These are phyloP conservation scores for Cetradonia linearis DNA, from an alignment of 495 filamentous ascomycete species.

Conservation along the genomic window DNA sequence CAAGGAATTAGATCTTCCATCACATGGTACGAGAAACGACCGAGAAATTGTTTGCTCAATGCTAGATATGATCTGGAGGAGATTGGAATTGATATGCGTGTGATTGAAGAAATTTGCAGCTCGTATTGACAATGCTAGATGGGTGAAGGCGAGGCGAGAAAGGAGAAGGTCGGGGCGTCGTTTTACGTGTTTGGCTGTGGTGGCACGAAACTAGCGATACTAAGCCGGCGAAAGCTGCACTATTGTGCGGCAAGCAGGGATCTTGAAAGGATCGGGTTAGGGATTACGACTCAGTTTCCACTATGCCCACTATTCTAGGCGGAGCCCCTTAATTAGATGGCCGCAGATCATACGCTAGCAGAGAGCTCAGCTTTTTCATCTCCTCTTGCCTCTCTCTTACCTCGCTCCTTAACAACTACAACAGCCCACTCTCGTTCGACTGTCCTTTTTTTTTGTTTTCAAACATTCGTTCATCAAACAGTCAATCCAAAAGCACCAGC, in stretches of 20 bases:
- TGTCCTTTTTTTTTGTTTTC: neutral
- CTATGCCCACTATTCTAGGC: neutral
- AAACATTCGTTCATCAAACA: slow-evolving; percentile 9
- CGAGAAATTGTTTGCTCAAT: neutral
- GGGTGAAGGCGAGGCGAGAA: neutral
- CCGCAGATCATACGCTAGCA: slow-evolving; percentile 10
- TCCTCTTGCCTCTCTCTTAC: neutral
- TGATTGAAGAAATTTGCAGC: neutral
- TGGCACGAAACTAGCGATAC: neutral
- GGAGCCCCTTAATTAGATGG: neutral
- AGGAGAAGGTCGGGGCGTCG: neutral
- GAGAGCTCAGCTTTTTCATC: neutral
- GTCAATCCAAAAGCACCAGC: neutral
- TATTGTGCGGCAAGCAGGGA: slow-evolving; percentile 11
- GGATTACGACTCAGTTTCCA: too few species aligned
- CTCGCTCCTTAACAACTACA: slow-evolving; percentile 6
- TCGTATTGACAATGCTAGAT: neutral
- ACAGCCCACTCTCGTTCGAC: slow-evolving; percentile 8
- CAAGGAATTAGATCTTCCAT: neutral
- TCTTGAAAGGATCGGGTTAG: neutral
- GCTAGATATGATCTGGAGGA: neutral
- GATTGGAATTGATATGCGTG: neutral
- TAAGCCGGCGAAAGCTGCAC: neutral
- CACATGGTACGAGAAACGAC: neutral
- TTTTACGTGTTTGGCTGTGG: slow-evolving; percentile 6